A percentile compares a stretch with the other conserved stretches of the same genome.
Conservation (phyloP, 805 yeast species). For the Kodamaea restingae region DNA sequence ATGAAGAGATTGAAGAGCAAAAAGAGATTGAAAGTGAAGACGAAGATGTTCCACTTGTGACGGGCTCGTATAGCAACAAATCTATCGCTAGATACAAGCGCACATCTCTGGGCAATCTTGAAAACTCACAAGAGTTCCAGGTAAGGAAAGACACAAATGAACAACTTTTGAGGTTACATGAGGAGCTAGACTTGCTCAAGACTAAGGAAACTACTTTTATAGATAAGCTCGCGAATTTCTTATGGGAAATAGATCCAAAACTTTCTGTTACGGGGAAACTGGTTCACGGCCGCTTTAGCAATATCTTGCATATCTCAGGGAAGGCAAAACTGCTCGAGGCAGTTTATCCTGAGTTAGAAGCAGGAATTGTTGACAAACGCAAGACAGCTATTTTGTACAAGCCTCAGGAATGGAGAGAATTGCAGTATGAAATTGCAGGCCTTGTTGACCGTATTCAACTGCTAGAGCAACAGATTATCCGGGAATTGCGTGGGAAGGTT, state of each 20-base stretch:
- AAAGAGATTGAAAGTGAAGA: slow-evolving; percentile 3
- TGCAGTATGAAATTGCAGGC: slow-evolving; percentile 48
- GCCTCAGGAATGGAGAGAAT: slow-evolving; percentile 46
- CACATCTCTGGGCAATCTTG: neutral
- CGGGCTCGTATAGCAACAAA: slow-evolving; percentile 19
- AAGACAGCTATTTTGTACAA: slow-evolving; percentile 45
- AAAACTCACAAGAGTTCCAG: slow-evolving; percentile 4
- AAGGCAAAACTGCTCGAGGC: slow-evolving; percentile 26
- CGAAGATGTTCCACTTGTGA: neutral
- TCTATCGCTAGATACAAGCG: slow-evolving; percentile 22
- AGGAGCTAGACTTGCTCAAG: slow-evolving; percentile 22
- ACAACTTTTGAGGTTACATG: slow-evolving; percentile 32
- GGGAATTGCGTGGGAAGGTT: slow-evolving; percentile 44
- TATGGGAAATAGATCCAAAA: slow-evolving; percentile 26
- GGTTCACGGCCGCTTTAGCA: slow-evolving; percentile 27
- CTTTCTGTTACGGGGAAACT: slow-evolving; percentile 25
- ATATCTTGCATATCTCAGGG: slow-evolving; percentile 49
- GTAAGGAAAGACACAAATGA: slow-evolving; percentile 33
- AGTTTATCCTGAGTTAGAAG: slow-evolving; percentile 15
- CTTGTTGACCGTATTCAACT: slow-evolving; percentile 44
- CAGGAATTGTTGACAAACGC: slow-evolving; percentile 29
- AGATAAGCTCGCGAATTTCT: slow-evolving; percentile 15
- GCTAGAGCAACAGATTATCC: slow-evolving; percentile 55
- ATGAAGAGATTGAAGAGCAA: neutral
- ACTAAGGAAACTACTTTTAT: slow-evolving; percentile 24